phyloP scores from a whole-genome alignment of 2,329 filamentous ascomycete genomes.

The Chaetomiaceae sp. region DNA sequence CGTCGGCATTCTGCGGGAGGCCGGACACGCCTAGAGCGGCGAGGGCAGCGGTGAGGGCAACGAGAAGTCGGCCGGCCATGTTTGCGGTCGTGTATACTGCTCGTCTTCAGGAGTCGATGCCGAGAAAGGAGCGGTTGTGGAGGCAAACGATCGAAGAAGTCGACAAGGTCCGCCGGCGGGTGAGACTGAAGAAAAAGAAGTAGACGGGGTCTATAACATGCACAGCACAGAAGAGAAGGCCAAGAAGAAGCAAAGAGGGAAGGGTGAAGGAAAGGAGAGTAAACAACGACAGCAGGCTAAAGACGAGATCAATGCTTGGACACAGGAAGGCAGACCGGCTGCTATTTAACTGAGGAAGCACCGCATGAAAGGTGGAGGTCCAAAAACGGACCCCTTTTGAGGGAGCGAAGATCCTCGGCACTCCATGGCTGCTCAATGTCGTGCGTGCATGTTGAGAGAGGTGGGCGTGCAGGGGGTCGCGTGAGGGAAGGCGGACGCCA shows the following conservation, averaged over 20 bases:
- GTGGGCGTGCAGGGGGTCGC: conserved; percentile 14
- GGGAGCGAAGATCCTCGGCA: conserved; percentile 10
- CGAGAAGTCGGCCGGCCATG: conserved; percentile 25
- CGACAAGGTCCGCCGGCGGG: too few relatives aligned
- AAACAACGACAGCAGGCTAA: conserved; percentile 12
- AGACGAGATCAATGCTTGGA: conserved; percentile 10
- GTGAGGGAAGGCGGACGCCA: conserved; percentile 16
- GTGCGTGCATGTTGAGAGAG: too few relatives aligned
- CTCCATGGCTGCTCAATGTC: conserved; percentile 8
- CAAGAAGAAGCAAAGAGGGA: conserved; percentile 9
- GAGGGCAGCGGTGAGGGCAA: conserved; percentile 24
- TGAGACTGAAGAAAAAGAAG: conserved; percentile 3
- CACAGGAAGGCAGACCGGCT: conserved; percentile 11
- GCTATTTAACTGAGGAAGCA: conserved; percentile 20
- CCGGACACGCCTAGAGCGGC: conserved; percentile 19
- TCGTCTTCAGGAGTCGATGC: neutral
- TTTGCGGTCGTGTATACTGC: conserved; percentile 1
- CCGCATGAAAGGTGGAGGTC: conserved; percentile 16
- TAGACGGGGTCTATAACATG: conserved; percentile 7
- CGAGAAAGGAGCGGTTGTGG: too few relatives aligned
- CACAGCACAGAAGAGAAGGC: conserved; percentile 11
- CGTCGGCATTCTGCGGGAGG: conserved; percentile 20
- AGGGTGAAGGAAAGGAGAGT: conserved; percentile 3
- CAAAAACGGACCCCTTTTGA: conserved; percentile 8
- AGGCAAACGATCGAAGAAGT: too few relatives aligned